These are phyloP conservation scores for Hyaloscypha bicolor DNA, from an alignment of 495 filamentous ascomycete species.

Conservation along the genomic window DNA sequence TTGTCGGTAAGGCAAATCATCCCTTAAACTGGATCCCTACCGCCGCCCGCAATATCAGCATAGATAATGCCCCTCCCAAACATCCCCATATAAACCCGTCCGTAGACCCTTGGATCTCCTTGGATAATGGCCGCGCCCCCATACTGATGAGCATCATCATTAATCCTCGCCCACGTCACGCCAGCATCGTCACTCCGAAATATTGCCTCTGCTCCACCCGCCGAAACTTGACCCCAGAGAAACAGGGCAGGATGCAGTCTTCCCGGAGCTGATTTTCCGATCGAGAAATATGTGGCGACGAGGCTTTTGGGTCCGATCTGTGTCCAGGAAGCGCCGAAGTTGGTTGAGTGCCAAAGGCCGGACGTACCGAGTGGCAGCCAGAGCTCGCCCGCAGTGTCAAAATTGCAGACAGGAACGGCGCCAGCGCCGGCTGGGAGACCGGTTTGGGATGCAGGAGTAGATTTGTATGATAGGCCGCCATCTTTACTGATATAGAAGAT, in stretches of 20 bases:
- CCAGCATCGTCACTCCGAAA: conserved; percentile 11
- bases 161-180: conserved; percentile 3
- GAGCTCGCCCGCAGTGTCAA: conserved; percentile 14
- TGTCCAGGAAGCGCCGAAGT: conserved; percentile 9
- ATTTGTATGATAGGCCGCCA: conserved; percentile 15
- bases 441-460: conserved; percentile 4
- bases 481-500: conserved; percentile 15
- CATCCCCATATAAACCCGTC: conserved; percentile 7
- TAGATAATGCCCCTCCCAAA: conserved; percentile 13
- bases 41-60: conserved; percentile 3
- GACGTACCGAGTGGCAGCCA: conserved; percentile 13
- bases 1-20: too few relatives aligned
- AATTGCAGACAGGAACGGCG: conserved; percentile 6
- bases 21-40: too few relatives aligned
- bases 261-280: conserved; percentile 13
- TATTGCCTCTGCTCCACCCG: neutral
- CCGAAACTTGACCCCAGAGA: conserved; percentile 1
- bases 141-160: conserved; percentile 14
- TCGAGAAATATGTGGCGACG: conserved; percentile 7
- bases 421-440: conserved; percentile 6
- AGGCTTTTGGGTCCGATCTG: conserved; percentile 9
- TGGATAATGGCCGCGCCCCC: conserved; percentile 6
- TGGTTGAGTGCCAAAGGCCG: conserved; percentile 11
- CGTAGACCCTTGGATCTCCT: conserved; percentile 10
- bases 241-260: neutral